Evolutionary conservation across 257 asterid species (phyloP).

Genomic region (Plectranthus barbatus): DNA sequence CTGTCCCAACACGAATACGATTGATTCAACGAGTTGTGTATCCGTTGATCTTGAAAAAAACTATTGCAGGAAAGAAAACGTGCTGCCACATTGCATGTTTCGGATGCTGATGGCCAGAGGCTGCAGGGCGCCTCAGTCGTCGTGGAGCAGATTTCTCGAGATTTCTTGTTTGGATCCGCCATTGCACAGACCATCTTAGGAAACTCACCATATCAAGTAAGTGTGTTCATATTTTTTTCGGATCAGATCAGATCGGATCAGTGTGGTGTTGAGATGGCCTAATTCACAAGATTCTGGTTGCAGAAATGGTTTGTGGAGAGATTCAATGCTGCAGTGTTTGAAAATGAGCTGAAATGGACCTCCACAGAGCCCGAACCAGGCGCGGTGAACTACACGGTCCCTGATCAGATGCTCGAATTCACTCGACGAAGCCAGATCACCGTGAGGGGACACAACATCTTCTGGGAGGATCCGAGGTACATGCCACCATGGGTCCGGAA

Average conservation of each 20-base stretch:
- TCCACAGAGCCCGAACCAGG: slow-evolving; percentile 45
- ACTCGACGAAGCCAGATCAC: slow-evolving; percentile 31
- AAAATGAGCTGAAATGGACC: slow-evolving; percentile 64
- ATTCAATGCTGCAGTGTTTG: slow-evolving; percentile 66
- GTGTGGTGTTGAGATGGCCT: not conserved
- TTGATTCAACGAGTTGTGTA: not conserved
- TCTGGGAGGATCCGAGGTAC: slow-evolving; percentile 45
- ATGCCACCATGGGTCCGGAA: slow-evolving; percentile 44
- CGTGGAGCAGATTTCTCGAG: slow-evolving; percentile 43
- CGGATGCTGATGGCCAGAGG: slow-evolving; percentile 33
- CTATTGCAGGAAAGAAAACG: slow-evolving; percentile 47
- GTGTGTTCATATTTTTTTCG: not conserved
- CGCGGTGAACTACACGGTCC: slow-evolving; percentile 42
- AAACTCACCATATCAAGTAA: slow-evolving; percentile 42
- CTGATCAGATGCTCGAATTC: slow-evolving; percentile 49
- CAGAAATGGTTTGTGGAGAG: slow-evolving; percentile 52
- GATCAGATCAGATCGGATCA: no score
- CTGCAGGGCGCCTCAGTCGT: slow-evolving; percentile 32
- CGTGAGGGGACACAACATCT: slow-evolving; percentile 59
- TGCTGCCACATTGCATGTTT: slow-evolving; percentile 30
- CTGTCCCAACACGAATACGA: not conserved
- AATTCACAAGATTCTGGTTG: not conserved
- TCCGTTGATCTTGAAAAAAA: not conserved
- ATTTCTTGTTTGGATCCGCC: slow-evolving; percentile 55
- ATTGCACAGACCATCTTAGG: slow-evolving; percentile 37